These are phyloP conservation scores for Plasmodium gonderi DNA, from an alignment of 169 alveolate species.

Conservation along the genomic window DNA sequence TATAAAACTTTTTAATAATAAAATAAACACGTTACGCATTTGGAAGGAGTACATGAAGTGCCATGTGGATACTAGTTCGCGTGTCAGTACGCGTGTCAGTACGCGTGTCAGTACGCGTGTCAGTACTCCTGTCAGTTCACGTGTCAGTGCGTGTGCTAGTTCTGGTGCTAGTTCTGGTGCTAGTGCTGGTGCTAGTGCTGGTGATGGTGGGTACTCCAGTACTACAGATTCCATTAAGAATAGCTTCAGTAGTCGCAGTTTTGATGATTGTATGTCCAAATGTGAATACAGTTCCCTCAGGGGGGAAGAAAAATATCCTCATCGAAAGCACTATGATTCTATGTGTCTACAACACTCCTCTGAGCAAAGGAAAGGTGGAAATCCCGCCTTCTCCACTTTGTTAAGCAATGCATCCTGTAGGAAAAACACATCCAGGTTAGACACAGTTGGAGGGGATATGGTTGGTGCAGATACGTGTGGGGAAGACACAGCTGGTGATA, in stretches of 20 bases:
- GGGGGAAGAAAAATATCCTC: not conserved
- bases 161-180: too few relatives aligned
- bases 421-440: not conserved
- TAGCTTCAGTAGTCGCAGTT: too few relatives aligned
- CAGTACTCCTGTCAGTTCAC: too few relatives aligned
- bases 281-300: too few relatives aligned
- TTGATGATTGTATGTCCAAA: too few relatives aligned
- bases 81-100: too few relatives aligned
- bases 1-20: constrained; percentile 16
- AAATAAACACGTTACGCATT: not conserved
- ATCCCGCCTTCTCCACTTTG: not conserved
- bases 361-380: not conserved
- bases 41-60: not conserved
- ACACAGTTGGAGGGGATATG: not conserved
- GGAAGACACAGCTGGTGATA: not conserved
- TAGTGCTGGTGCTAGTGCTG: too few relatives aligned
- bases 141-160: too few relatives aligned
- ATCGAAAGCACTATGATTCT: not conserved
- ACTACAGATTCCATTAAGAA: too few relatives aligned
- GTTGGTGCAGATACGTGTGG: not conserved
- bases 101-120: too few relatives aligned
- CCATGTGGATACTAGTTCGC: not conserved
- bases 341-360: not conserved
- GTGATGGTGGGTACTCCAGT: too few relatives aligned
- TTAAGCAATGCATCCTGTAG: not conserved